phyloP scores from a whole-genome alignment of 352 stramenopile species.

The Thalassiosira hispida region DNA sequence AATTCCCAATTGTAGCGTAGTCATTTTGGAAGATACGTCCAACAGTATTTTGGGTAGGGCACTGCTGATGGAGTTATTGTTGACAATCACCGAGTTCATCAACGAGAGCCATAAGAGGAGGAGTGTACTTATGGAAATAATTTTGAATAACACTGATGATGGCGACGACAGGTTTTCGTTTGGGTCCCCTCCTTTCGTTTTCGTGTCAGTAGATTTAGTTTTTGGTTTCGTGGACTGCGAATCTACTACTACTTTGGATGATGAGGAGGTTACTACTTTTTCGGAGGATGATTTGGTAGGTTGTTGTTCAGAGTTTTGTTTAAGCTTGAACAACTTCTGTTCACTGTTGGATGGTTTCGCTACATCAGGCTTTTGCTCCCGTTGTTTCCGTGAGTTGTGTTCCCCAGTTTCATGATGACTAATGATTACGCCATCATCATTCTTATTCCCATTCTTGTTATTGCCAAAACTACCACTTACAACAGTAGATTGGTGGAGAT shows the following conservation, averaged over 20 bases:
- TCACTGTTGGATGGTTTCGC: not conserved
- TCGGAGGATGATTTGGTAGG: too few species aligned
- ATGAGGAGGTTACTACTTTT: too few species aligned
- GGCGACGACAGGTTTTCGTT: not conserved
- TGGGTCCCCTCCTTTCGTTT: not conserved
- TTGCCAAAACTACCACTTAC: not conserved
- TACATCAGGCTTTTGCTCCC: not conserved
- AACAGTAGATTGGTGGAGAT: slow-evolving; percentile 11
- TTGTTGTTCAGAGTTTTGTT: not conserved
- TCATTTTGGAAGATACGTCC: slow-evolving; percentile 1
- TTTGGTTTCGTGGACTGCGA: too few species aligned
- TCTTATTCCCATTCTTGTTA: slow-evolving; percentile 8
- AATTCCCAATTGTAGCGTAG: not conserved
- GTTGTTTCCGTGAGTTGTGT: not conserved
- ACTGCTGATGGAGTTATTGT: slow-evolving; percentile 2
- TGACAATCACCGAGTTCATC: slow-evolving; percentile 20
- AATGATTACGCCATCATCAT: too few species aligned
- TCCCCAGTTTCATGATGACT: not conserved
- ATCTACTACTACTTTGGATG: too few species aligned
- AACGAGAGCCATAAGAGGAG: slow-evolving; percentile 18
- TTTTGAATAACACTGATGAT: not conserved
- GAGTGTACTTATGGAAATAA: slow-evolving; percentile 7
- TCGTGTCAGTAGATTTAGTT: not conserved
- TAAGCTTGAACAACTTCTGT: not conserved
- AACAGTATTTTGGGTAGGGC: not conserved